phyloP scores from a whole-genome alignment of 2,329 filamentous ascomycete species.

The Talaromyces verruculosus region DNA sequence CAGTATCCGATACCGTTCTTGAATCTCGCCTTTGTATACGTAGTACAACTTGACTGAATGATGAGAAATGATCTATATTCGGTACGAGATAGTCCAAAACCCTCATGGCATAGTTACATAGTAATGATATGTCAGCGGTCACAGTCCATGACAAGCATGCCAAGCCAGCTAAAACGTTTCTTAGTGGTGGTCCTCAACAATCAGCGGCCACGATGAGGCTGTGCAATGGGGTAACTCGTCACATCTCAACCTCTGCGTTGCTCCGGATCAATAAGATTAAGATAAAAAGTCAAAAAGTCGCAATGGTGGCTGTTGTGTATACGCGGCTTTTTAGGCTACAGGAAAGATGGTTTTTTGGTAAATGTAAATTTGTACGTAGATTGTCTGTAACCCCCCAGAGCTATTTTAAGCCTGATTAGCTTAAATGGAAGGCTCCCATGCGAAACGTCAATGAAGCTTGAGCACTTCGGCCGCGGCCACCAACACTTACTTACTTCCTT shows the following conservation, averaged over 20 bases:
- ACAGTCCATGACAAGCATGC: background rate
- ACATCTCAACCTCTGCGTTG: background rate
- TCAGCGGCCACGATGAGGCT: background rate
- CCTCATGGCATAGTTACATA: background rate
- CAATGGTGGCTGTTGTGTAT: background rate
- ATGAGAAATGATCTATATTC: no score
- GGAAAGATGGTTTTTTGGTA: background rate
- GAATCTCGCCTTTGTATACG: background rate
- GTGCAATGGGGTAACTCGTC: background rate
- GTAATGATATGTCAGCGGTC: background rate
- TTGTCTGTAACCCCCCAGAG: background rate
- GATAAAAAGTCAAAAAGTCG: background rate
- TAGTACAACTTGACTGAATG: background rate
- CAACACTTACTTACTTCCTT: background rate
- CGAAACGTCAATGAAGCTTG: background rate
- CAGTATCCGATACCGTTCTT: background rate
- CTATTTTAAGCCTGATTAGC: background rate
- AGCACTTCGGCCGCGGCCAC: background rate
- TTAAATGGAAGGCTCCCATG: slow-evolving; percentile 1
- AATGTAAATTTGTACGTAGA: background rate
- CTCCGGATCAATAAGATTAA: background rate
- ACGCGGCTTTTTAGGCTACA: slow-evolving; percentile 3
- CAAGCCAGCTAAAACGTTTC: background rate
- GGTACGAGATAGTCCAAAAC: background rate
- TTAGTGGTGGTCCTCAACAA: slow-evolving; percentile 3